Evolutionary conservation across 768 basidiomycete genomes (phyloP).

Genomic region (Strobilomyces echinocephalus): DNA sequence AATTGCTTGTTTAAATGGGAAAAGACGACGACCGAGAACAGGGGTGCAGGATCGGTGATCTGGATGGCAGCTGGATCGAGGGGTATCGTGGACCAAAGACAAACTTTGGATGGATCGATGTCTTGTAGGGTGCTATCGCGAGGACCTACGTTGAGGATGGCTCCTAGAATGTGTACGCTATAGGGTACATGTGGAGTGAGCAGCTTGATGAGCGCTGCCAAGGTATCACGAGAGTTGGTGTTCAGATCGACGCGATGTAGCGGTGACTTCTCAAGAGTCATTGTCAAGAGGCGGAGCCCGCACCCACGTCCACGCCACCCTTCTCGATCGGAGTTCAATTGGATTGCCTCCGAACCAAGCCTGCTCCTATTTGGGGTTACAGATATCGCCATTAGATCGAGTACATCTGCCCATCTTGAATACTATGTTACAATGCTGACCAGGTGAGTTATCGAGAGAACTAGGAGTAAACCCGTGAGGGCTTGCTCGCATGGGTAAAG

Average conservation of each 20-base stretch:
- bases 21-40: constrained; percentile 20
- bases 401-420: too few species aligned
- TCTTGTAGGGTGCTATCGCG: constrained; percentile 10
- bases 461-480: too few species aligned
- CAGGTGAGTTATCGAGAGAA: too few species aligned
- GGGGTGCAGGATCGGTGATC: neutral
- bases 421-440: too few species aligned
- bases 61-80: neutral
- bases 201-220: constrained; percentile 8
- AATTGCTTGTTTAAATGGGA: constrained; percentile 12
- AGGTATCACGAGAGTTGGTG: neutral
- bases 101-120: constrained; percentile 14
- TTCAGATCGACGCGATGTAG: constrained; percentile 13
- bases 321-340: too few species aligned
- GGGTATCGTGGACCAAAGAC: constrained; percentile 19
- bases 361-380: too few species aligned
- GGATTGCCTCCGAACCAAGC: too few species aligned
- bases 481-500: too few species aligned
- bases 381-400: too few species aligned
- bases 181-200: constrained; percentile 13
- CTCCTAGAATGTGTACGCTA: constrained; percentile 15
- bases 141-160: constrained; percentile 15
- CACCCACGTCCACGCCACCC: too few species aligned
- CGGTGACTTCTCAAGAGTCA: too few species aligned
- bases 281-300: too few species aligned